These are phyloP conservation scores for Inosperma sp. DNA, from an alignment of 768 basidiomycete species.

Conservation along the genomic window DNA sequence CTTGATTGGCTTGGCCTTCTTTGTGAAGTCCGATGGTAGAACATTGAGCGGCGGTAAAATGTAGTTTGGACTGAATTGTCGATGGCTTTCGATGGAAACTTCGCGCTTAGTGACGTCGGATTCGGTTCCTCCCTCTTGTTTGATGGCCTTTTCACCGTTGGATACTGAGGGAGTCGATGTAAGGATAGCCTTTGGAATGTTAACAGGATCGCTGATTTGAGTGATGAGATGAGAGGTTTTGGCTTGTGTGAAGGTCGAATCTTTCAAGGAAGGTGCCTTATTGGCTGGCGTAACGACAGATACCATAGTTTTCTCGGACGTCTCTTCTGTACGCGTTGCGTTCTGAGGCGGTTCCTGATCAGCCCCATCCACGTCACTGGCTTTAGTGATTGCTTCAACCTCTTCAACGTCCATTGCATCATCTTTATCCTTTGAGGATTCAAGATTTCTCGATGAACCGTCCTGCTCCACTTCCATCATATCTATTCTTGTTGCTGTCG, in stretches of 20 bases:
- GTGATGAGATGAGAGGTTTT: too few relatives aligned
- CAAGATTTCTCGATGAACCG: not conserved
- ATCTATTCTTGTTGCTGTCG: not conserved
- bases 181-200: not conserved
- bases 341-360: not conserved
- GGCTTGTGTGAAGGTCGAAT: too few relatives aligned
- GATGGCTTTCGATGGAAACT: not conserved
- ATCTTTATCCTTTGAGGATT: constrained; percentile 5
- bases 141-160: constrained; percentile 1
- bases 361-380: not conserved
- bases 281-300: too few relatives aligned
- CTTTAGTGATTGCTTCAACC: constrained; percentile 6
- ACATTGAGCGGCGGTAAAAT: constrained; percentile 51
- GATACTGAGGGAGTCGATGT: not conserved
- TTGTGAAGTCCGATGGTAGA: constrained; percentile 50
- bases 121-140: not conserved
- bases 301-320: too few relatives aligned
- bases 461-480: constrained; percentile 8
- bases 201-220: too few relatives aligned
- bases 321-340: not conserved
- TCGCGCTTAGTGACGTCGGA: not conserved
- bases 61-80: constrained; percentile 45
- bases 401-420: constrained; percentile 14
- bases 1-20: constrained; percentile 35
- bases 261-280: too few relatives aligned